Base-by-base conservation (phyloP, 2,329 filamentous ascomycete species). In the Cordyceps militaris region DNA sequence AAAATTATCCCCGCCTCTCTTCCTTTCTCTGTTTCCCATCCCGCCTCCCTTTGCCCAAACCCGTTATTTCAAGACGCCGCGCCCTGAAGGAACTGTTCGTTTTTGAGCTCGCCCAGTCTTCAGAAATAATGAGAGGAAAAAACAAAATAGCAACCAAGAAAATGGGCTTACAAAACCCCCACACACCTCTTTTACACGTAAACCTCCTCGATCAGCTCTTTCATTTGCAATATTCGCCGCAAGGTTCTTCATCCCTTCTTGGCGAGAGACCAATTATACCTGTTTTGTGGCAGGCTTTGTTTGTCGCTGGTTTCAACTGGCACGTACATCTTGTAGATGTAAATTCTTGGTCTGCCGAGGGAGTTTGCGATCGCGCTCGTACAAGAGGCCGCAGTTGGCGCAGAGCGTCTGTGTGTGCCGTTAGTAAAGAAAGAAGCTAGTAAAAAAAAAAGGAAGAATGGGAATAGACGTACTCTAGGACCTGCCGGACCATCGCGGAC, bases 331-430 rank as follows among this genome's bases (percentile, higher is more conserved):
- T 57, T 69, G 62, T 55, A 70, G 58, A 63, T 75, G 69, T 51
- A 75, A 64, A 61, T 75, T 74, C 67, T 72, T 72, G 44, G 68
- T 75, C 61, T 74, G 73, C 24, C 73, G 71, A 9, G 93, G 92
- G 0, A 96, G 79, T 63, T 86, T 86, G 72, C 89, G 87, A 71
- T 95, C 89, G 56, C 91, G 86, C 73, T 97, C 93, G 70, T 89
- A 97, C 21, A 93, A 75, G 64, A 92, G 86, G 58, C 91, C 93
- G 70, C 93, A 97, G 70, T 96, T 97, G 73, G 92, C 89, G 76
- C 93, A 97, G 4, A 97, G 83, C 30, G 89, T 88, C 89, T 92
- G 63, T n/a, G n/a, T n/a, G n/a, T n/a, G n/a, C n/a, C n/a, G n/a
- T n/a, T n/a, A n/a, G 30, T 59, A 21, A 11, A 8, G n/a, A 3